These are phyloP conservation scores for Solanum etuberosum DNA, from an alignment of 257 asterid species.

Conservation along the genomic window DNA sequence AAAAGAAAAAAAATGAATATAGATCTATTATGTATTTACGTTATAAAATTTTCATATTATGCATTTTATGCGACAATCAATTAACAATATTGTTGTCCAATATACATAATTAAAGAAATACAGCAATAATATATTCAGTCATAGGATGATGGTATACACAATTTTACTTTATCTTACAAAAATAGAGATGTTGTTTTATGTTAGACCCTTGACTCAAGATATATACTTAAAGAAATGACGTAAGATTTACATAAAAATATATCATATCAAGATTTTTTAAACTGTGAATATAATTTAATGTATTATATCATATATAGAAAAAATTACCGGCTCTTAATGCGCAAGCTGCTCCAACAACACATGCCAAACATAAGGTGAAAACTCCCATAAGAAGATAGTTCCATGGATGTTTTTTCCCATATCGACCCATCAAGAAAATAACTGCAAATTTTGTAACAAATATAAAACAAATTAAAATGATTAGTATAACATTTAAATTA, in stretches of 20 bases:
- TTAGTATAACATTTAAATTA: neutral
- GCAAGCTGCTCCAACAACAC: constrained; percentile 39
- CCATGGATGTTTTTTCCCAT: constrained; percentile 53
- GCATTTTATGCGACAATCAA: neutral
- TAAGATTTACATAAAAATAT: neutral
- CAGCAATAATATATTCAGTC: neutral
- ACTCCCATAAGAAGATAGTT: constrained; percentile 41
- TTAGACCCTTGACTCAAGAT: neutral
- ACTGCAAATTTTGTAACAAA: constrained; percentile 20
- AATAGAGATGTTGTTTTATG: neutral
- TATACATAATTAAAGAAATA: neutral
- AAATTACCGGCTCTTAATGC: constrained; percentile 31
- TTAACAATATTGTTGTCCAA: neutral
- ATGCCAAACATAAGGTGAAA: constrained; percentile 47
- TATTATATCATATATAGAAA: neutral
- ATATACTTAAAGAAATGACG: too few relatives aligned
- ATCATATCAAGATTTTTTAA: neutral
- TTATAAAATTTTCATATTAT: neutral
- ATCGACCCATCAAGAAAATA: constrained; percentile 28
- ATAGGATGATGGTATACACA: neutral
- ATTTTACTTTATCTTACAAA: neutral
- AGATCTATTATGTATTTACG: neutral
- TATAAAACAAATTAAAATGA: neutral
- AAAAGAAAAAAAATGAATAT: neutral
- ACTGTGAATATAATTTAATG: neutral